Evolutionary conservation across 768 basidiomycete species (phyloP).

Genomic region (Naganishia vaughanmartiniae): DNA sequence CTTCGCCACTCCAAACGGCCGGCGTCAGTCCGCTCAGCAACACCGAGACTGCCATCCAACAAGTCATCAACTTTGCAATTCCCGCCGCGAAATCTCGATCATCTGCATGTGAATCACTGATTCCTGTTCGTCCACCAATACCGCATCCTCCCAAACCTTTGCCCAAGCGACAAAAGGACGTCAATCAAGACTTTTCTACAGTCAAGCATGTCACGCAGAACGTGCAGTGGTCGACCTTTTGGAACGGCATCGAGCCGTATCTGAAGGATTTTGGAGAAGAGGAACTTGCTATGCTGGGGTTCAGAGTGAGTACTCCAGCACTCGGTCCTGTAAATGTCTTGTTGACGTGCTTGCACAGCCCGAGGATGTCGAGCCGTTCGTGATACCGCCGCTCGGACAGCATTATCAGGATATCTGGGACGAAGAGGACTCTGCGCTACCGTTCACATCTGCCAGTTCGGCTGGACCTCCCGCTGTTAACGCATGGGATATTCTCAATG

Average conservation of each 20-base stretch:
- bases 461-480: conserved; percentile 26
- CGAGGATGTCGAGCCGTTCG: conserved; percentile 84
- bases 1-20: background rate
- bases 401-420: conserved; percentile 93
- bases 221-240: conserved; percentile 64
- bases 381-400: conserved; percentile 78
- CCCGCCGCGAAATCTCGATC: conserved; percentile 28
- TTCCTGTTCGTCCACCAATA: conserved; percentile 46
- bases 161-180: conserved; percentile 63
- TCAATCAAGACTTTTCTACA: conserved; percentile 84
- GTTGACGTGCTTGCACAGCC: conserved; percentile 40
- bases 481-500: conserved; percentile 21
- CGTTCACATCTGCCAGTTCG: conserved; percentile 16
- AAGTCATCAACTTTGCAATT: conserved; percentile 44
- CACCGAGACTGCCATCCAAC: conserved; percentile 28
- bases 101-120: conserved; percentile 28
- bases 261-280: conserved; percentile 87
- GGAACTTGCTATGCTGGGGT: conserved; percentile 88
- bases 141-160: conserved; percentile 49
- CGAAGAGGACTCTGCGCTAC: conserved; percentile 66
- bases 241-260: conserved; percentile 83
- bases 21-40: background rate
- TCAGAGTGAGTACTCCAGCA: conserved; percentile 57
- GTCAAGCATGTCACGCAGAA: conserved; percentile 65
- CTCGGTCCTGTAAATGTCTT: background rate